Evolutionary conservation across 441 rosid genomes (phyloP), one percentile per base, ranked within the genome.

Genomic region (Mallotus repandus): DNA sequence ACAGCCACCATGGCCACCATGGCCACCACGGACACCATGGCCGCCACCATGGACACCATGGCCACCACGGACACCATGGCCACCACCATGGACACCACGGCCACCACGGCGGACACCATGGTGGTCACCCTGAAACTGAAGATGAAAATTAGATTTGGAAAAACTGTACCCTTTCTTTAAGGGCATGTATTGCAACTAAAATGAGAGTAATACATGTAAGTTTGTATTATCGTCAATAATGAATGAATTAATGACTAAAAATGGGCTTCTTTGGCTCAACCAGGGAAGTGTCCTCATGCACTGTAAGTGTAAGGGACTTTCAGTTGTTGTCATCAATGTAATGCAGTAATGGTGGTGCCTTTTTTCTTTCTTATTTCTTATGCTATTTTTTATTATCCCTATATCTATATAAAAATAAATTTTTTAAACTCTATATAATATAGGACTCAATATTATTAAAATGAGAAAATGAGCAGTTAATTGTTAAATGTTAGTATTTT

Each of bases 71-170:
- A 10, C 67, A 62, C 19, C 46, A 45, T 3, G 60, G 63, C 5
- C 19, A 63, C 15, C 50, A 14, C 22, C 48, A 63, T 2, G 50
- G 67, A 10, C 67, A 62, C 19, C 46, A 45, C 4, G 65, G 65
- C 12, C 0, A 25, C 29, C 29, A 25, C 29, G 29, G 29, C 29
- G 66, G 66, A 35, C 41, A 15, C 18, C 41, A 35, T 35, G 65
- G 68, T 16, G 53, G 68, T 19, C 50, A 64, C 68, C 68, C 68
- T 3, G 32, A 35, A 45, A 41, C 66, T 15, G 70, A 61, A 56
- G 49, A 13, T 19, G 75, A 48, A 48, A 55, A 65, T 55, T 63
- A 68, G 21, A 63, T 35, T 35, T 68, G 73, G 29, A 55, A 61
- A 12, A 63, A 4, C 22, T 41, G 0, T 62, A 38, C 46, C 66